Conservation (phyloP, 768 basidiomycete species). For the Pleurotus ostreatus region DNA sequence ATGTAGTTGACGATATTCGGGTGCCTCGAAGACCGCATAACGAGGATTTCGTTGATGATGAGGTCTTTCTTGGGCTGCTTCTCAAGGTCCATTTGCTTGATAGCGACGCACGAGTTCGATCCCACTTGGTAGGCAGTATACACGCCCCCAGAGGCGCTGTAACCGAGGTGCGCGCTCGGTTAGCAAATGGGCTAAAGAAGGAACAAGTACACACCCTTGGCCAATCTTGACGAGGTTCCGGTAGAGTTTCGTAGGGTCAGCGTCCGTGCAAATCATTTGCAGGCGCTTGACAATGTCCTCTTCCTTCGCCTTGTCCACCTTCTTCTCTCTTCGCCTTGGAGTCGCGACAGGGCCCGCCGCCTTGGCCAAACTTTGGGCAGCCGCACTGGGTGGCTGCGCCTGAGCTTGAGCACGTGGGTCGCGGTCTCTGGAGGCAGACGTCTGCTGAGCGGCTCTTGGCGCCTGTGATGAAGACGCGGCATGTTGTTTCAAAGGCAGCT, state of each 20-base stretch:
- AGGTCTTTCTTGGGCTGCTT: slow-evolving; percentile 99
- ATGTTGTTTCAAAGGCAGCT: slow-evolving; percentile 46
- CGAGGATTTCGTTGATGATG: slow-evolving; percentile 99
- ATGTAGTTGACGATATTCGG: slow-evolving; percentile 99
- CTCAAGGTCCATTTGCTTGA: slow-evolving; percentile 99
- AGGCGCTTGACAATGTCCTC: slow-evolving; percentile 90
- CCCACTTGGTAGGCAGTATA: slow-evolving; percentile 98
- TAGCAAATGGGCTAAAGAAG: slow-evolving; percentile 7
- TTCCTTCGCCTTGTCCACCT: slow-evolving; percentile 75
- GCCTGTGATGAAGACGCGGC: slow-evolving; percentile 9
- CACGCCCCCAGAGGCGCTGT: slow-evolving; percentile 92
- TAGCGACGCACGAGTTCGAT: slow-evolving; percentile 90
- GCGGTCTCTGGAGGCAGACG: slow-evolving; percentile 26
- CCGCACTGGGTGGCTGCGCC: slow-evolving; percentile 55
- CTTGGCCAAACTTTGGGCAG: slow-evolving; percentile 64
- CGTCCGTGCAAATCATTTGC: slow-evolving; percentile 94
- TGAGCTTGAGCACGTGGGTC: slow-evolving; percentile 36
- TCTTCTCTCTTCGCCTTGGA: slow-evolving; percentile 82
- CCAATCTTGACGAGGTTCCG: slow-evolving; percentile 95
- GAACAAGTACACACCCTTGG: slow-evolving; percentile 68
- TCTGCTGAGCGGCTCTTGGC: neutral
- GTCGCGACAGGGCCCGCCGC: slow-evolving; percentile 61
- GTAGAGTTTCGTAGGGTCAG: slow-evolving; percentile 93
- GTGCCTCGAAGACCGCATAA: slow-evolving; percentile 94
- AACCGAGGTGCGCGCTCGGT: slow-evolving; percentile 2